A percentile compares a stretch with the other conserved stretches of the same genome.
These are phyloP conservation scores for Aureobasidium melanogenum DNA, from an alignment of 2,329 filamentous ascomycete genomes.

Conservation along the genomic window DNA sequence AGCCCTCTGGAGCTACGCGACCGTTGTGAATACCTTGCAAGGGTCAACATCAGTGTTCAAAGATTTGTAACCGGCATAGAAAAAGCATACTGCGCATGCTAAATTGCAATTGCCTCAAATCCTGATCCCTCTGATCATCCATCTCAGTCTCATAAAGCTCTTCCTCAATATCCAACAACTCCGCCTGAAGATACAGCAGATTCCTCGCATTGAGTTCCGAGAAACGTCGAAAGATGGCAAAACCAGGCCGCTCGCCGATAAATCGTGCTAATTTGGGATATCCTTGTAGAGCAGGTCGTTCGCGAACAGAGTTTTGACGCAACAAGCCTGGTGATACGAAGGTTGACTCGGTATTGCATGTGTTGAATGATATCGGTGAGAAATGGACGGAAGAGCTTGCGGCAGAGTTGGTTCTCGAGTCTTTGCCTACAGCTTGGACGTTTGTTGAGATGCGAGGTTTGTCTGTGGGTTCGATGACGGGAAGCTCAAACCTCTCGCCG, in stretches of 20 bases:
- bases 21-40: background rate
- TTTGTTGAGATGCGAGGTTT: conserved; percentile 3
- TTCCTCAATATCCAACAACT: conserved; percentile 19
- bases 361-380: background rate
- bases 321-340: conserved; percentile 12
- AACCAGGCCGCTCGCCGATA: conserved; percentile 15
- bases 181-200: conserved; percentile 21
- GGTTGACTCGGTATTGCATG: conserved; percentile 3
- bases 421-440: background rate
- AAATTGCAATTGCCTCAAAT: conserved; percentile 16
- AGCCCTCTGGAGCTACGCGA: background rate
- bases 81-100: conserved; percentile 8
- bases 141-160: conserved; percentile 18
- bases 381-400: conserved; percentile 1
- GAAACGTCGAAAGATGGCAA: conserved; percentile 20
- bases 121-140: conserved; percentile 10
- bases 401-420: background rate
- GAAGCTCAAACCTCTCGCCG: background rate
- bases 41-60: background rate
- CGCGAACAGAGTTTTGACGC: conserved; percentile 13
- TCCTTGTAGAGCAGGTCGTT: conserved; percentile 15
- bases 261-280: conserved; percentile 18
- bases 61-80: background rate
- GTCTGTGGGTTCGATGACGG: background rate
- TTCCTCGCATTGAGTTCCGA: conserved; percentile 19